Evolutionary conservation across 495 filamentous ascomycete species (phyloP).

Genomic region (Astrocystis sublimbata): DNA sequence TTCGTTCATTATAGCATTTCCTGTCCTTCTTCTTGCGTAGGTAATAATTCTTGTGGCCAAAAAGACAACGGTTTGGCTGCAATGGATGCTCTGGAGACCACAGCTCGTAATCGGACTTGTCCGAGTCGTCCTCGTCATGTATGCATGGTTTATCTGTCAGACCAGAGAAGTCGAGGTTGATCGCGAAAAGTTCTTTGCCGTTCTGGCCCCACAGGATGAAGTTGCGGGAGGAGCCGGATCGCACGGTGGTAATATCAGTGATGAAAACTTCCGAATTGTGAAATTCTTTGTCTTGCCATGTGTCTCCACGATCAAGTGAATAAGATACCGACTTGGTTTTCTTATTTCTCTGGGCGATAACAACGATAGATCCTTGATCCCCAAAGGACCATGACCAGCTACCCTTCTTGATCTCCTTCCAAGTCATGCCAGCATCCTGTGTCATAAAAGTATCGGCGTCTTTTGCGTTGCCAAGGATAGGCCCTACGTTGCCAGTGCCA

Average conservation of each 20-base stretch:
- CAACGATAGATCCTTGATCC: slow-evolving; percentile 88
- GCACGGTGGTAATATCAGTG: slow-evolving; percentile 79
- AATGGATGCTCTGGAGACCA: slow-evolving; percentile 83
- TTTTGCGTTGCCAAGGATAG: slow-evolving; percentile 57
- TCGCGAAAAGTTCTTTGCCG: slow-evolving; percentile 56
- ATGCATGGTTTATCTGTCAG: slow-evolving; percentile 69
- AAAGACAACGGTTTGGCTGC: slow-evolving; percentile 77
- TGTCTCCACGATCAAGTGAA: slow-evolving; percentile 74
- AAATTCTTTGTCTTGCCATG: slow-evolving; percentile 76
- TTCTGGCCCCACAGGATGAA: slow-evolving; percentile 85
- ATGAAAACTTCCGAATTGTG: slow-evolving; percentile 66
- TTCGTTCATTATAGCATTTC: slow-evolving; percentile 76
- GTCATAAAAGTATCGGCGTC: slow-evolving; percentile 87
- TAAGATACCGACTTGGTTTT: slow-evolving; percentile 73
- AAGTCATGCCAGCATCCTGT: slow-evolving; percentile 81
- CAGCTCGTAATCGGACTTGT: slow-evolving; percentile 70
- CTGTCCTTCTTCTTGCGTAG: slow-evolving; percentile 76
- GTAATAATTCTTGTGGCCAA: slow-evolving; percentile 88
- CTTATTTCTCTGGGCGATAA: slow-evolving; percentile 63
- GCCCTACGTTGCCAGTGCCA: slow-evolving; percentile 86
- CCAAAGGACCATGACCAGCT: slow-evolving; percentile 90
- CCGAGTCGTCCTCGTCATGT: slow-evolving; percentile 61
- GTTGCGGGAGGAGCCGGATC: slow-evolving; percentile 82
- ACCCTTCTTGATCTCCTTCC: slow-evolving; percentile 82
- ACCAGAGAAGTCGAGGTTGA: slow-evolving; percentile 87